phyloP scores from a whole-genome alignment of 257 asterid species.

The Coffea eugenioides region DNA sequence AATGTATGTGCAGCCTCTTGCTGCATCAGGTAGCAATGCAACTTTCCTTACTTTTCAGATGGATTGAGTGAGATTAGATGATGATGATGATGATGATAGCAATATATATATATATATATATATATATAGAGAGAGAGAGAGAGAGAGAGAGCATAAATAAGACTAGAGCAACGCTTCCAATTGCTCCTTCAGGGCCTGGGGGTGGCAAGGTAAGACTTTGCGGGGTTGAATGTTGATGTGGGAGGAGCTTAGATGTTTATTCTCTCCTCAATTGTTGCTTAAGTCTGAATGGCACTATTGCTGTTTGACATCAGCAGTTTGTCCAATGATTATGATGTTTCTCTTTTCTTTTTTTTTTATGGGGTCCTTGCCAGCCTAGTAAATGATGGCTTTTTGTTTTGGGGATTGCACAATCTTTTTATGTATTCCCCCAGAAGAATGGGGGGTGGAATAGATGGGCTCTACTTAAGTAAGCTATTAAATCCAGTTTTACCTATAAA shows the following conservation, averaged over 20 bases:
- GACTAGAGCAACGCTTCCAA: neutral
- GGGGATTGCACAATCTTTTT: neutral
- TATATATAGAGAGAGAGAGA: neutral
- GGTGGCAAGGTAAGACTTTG: neutral
- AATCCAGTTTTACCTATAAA: neutral
- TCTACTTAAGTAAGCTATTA: slow-evolving; percentile 2
- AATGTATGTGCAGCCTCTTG: neutral
- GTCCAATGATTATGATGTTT: neutral
- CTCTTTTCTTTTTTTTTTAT: neutral
- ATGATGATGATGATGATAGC: too few species aligned
- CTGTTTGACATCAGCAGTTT: neutral
- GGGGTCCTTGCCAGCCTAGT: neutral
- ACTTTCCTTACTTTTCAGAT: neutral
- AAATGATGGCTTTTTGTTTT: neutral
- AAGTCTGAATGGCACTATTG: too few species aligned
- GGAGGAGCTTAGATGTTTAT: neutral
- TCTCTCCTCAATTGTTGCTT: neutral
- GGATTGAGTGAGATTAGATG: neutral
- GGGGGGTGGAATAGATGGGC: neutral
- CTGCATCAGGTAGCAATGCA: neutral
- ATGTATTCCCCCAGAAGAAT: neutral
- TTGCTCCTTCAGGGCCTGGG: too few species aligned
- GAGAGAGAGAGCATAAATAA: neutral
- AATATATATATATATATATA: too few species aligned
- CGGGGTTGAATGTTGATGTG: neutral